phyloP scores from a whole-genome alignment of 371 early-diverging fungal genomes.

The Coemansia sp. region DNA sequence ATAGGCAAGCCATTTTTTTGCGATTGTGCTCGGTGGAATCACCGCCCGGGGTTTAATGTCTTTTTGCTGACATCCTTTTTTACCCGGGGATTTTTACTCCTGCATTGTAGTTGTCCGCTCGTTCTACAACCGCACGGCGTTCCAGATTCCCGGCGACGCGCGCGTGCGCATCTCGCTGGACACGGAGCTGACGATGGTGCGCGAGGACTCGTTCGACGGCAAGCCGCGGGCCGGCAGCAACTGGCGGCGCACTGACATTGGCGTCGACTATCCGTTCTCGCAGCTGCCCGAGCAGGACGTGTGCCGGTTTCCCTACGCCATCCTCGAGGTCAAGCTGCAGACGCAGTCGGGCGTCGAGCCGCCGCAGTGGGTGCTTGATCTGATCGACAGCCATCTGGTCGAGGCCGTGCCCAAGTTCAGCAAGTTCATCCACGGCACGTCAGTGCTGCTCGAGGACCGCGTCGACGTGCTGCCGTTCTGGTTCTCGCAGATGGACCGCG shows the following conservation, averaged over 20 bases:
- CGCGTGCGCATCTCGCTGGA: conserved; percentile 98
- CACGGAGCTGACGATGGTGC: conserved; percentile 96
- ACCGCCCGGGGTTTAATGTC: no score
- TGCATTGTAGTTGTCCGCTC: conserved; percentile 73
- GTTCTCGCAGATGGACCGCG: conserved; percentile 93
- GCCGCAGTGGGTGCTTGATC: conserved; percentile 93
- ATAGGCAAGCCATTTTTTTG: neutral
- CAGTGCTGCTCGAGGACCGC: conserved; percentile 85
- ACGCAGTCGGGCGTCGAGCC: conserved; percentile 82
- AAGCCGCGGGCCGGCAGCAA: conserved; percentile 73
- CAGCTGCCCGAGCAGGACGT: conserved; percentile 84
- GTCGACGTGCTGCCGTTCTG: conserved; percentile 97
- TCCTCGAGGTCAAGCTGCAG: conserved; percentile 98
- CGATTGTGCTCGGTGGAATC: no score
- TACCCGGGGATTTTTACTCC: neutral
- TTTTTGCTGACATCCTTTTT: neutral
- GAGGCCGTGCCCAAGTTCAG: conserved; percentile 98
- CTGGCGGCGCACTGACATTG: conserved; percentile 96
- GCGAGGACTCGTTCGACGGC: conserved; percentile 90
- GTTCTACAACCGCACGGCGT: conserved; percentile 98
- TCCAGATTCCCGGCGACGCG: conserved; percentile 98
- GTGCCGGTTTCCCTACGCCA: conserved; percentile 94
- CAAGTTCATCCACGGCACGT: conserved; percentile 98
- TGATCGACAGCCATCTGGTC: conserved; percentile 87
- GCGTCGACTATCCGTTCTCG: conserved; percentile 90